Conservation (phyloP, 176 grass and related monocot species). For the Raddia guianensis region DNA sequence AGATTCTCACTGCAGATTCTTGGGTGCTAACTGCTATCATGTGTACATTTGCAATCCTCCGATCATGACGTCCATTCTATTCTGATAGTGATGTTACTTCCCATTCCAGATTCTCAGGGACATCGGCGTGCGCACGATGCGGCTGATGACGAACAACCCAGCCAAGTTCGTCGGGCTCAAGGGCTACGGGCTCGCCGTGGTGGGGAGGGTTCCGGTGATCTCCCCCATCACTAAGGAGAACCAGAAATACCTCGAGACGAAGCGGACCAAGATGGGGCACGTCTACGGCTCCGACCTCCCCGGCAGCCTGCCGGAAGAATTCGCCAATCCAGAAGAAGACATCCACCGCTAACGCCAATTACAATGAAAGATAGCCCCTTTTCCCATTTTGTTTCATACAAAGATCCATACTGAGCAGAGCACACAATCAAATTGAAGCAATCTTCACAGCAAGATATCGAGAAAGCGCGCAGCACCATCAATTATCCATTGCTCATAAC, state of each 20-base stretch:
- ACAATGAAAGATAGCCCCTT: not conserved
- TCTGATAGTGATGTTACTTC: not conserved
- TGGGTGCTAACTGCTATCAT: too few relatives aligned
- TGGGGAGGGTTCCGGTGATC: conserved; percentile 82
- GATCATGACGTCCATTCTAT: not conserved
- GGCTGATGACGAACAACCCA: conserved; percentile 93
- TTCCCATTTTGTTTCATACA: not conserved
- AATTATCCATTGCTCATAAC: conserved; percentile 2
- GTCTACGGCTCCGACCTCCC: conserved; percentile 95
- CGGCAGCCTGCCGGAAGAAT: conserved; percentile 55
- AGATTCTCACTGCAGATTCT: conserved; percentile 52
- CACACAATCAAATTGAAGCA: not conserved
- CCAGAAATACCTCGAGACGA: conserved; percentile 91
- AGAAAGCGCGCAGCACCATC: not conserved
- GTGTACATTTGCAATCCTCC: not conserved
- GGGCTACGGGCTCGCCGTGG: conserved; percentile 87
- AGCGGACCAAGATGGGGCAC: conserved; percentile 90
- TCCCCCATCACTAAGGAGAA: conserved; percentile 92
- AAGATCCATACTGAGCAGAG: not conserved
- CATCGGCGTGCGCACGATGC: conserved; percentile 86
- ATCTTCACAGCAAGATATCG: not conserved
- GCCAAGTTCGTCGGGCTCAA: conserved; percentile 94
- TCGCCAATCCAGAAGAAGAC: conserved; percentile 45
- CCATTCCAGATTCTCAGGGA: conserved; percentile 68
- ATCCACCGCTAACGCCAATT: conserved; percentile 32